Percentiles rank a stretch among this genome's conserved stretches.
These are phyloP conservation scores for Amyloporia xantha DNA, from an alignment of 768 basidiomycete species.

Conservation along the genomic window DNA sequence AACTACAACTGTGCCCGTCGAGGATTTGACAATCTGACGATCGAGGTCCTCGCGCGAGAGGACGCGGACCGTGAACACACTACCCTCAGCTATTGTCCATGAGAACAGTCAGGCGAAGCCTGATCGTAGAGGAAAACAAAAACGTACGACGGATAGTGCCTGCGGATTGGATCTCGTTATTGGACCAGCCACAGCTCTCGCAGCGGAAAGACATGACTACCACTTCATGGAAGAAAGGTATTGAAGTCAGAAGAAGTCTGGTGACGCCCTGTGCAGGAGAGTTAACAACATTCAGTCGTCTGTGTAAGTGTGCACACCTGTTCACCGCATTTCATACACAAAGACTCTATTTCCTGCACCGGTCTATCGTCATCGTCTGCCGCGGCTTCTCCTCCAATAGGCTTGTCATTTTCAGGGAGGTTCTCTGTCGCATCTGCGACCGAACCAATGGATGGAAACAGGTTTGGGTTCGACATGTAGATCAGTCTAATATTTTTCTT, in stretches of 20 bases:
- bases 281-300: not conserved
- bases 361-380: conserved; percentile 52
- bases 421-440: conserved; percentile 22
- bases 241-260: conserved; percentile 82
- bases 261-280: conserved; percentile 67
- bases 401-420: conserved; percentile 11
- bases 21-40: conserved; percentile 89
- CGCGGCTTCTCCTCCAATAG: conserved; percentile 3
- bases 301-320: conserved; percentile 44
- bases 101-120: not conserved
- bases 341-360: conserved; percentile 79
- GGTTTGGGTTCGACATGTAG: conserved; percentile 15
- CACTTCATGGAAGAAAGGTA: conserved; percentile 92
- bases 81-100: conserved; percentile 70
- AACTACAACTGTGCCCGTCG: conserved; percentile 72
- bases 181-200: conserved; percentile 81
- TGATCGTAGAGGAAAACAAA: not conserved
- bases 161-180: conserved; percentile 94
- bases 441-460: conserved; percentile 25
- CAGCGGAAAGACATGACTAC: conserved; percentile 97
- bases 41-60: conserved; percentile 73
- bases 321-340: conserved; percentile 92
- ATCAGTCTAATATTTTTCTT: not conserved
- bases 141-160: conserved; percentile 74
- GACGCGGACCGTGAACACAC: conserved; percentile 74